A percentile compares a stretch with the other conserved stretches of the same genome.
Conservation (phyloP, 139 green algal species). For the Chlamydomonas sp. region DNA sequence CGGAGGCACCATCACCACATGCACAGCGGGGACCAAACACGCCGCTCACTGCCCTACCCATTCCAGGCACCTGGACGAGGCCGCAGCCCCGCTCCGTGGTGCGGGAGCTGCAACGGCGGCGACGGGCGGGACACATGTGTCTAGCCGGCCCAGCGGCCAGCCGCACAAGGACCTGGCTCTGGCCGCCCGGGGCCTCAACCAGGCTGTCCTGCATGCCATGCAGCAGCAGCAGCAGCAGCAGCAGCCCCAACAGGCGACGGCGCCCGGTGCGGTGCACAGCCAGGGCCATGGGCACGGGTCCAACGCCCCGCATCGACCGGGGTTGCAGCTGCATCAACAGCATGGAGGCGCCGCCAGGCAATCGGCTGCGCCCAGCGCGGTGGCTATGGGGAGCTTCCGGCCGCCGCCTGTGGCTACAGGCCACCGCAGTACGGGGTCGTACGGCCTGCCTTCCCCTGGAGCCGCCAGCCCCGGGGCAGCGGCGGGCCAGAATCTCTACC, state of each 20-base stretch:
- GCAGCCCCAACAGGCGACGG: background rate
- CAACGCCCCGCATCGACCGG: background rate
- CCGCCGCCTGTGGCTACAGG: no score
- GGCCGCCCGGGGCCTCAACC: background rate
- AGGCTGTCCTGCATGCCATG: background rate
- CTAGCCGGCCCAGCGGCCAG: no score
- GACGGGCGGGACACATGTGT: background rate
- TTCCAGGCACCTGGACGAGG: constrained; percentile 28
- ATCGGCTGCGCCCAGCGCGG: background rate
- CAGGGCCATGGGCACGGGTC: background rate
- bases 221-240: background rate
- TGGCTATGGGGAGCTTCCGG: background rate
- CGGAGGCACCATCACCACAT: no score
- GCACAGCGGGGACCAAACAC: no score
- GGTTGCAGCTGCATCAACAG: background rate
- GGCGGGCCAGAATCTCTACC: background rate
- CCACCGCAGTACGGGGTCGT: background rate
- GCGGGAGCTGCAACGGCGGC: background rate
- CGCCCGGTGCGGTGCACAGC: background rate
- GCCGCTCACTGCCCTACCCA: background rate
- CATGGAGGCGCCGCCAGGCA: background rate
- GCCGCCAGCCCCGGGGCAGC: background rate
- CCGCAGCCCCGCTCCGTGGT: background rate
- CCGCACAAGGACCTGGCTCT: background rate
- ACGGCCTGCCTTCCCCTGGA: background rate